These are phyloP conservation scores for Nasturtium officinale DNA, from an alignment of 345 rosid species.

Conservation along the genomic window DNA sequence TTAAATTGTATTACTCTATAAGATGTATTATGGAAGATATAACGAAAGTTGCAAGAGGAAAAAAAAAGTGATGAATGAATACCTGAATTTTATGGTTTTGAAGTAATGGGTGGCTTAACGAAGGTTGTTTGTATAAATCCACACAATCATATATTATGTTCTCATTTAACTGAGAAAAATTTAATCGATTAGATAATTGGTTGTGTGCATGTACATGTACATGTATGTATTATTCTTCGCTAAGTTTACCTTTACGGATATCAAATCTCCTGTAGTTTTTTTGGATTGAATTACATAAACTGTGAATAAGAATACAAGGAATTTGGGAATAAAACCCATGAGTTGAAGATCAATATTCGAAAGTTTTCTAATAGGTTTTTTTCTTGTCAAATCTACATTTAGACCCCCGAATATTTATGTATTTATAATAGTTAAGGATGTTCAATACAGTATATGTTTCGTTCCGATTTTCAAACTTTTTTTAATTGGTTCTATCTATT, in stretches of 20 bases:
- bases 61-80: background rate
- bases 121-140: background rate
- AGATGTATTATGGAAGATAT: background rate
- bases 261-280: background rate
- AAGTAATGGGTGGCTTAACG: background rate
- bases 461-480: no score
- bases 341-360: background rate
- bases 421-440: no score
- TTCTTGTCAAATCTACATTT: no score
- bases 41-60: no score
- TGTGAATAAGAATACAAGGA: background rate
- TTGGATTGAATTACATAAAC: background rate
- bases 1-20: background rate
- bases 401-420: no score
- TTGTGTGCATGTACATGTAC: no score
- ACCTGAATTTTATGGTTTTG: background rate
- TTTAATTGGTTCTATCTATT: no score
- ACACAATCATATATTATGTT: background rate
- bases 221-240: no score
- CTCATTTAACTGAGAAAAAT: background rate
- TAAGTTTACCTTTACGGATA: background rate
- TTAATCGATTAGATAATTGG: background rate
- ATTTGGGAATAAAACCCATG: background rate
- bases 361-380: background rate
- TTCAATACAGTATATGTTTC: no score